Evolutionary conservation across 768 basidiomycete genomes (phyloP).

Genomic region (Lanmaoa pseudosensibilis): DNA sequence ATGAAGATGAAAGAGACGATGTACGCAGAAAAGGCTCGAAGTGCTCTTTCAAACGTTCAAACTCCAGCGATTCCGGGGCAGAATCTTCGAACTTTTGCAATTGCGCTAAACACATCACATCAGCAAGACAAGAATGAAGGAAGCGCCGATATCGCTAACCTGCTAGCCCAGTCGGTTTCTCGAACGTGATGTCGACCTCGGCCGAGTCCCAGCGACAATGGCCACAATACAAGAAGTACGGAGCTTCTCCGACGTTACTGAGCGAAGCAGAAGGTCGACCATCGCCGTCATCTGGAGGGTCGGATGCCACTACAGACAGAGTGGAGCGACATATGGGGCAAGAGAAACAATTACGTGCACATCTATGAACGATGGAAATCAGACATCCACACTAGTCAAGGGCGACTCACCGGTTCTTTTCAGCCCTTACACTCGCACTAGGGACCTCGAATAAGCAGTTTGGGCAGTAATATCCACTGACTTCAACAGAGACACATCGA

Average conservation of each 20-base stretch:
- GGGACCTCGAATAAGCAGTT: conserved; percentile 99
- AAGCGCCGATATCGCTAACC: conserved; percentile 46
- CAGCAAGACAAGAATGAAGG: background rate
- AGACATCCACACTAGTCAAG: background rate
- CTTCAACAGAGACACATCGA: conserved; percentile 88
- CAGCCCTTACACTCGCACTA: conserved; percentile 94
- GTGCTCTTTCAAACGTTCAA: conserved; percentile 94
- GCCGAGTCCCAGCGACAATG: conserved; percentile 95
- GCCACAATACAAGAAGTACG: conserved; percentile 89
- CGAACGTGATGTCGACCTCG: conserved; percentile 88
- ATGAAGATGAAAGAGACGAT: conserved; percentile 71
- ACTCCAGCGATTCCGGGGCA: conserved; percentile 81
- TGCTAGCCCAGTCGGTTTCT: conserved; percentile 94
- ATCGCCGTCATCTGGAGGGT: conserved; percentile 65
- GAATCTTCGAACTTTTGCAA: conserved; percentile 88
- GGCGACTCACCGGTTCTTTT: conserved; percentile 81
- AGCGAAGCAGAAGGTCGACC: conserved; percentile 52
- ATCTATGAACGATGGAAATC: conserved; percentile 51
- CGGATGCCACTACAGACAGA: conserved; percentile 86
- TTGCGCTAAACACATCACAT: conserved; percentile 57
- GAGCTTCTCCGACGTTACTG: conserved; percentile 73
- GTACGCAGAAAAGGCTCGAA: conserved; percentile 93
- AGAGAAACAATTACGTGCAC: conserved; percentile 95
- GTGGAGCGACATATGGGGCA: conserved; percentile 94
- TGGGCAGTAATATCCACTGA: conserved; percentile 97